Base-by-base conservation (phyloP, 352 stramenopile species). In the Phytophthora vignae region DNA sequence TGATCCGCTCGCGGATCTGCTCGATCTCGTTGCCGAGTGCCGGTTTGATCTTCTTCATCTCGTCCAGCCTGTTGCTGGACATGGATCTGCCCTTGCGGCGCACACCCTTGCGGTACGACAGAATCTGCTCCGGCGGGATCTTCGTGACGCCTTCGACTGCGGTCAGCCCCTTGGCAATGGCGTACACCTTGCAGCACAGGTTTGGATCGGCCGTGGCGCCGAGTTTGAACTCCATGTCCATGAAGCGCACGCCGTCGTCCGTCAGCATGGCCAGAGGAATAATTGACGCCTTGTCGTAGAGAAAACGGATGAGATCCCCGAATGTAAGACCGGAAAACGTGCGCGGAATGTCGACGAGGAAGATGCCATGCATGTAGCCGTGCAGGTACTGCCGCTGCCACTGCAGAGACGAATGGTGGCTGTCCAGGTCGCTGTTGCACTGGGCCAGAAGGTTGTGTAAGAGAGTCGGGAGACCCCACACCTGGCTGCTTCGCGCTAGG, bases 261-360 rank as follows among this genome's bases (percentile, higher is more conserved):
- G 83, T 90, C 1, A 93, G 76, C 73, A 95, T 84, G 1, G 85
- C 88, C 6, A 95, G 33, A 1, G 82, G 83, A 9, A 95, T 86
- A 5, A 95, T 79, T 0, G 81, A 76, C n/a, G 76, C 78, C 29
- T 93, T 92, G 22, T 95, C 86, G 70, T 90, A 95, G 14, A 95
- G 60, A 58, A 95, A 95, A n/a, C 83, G 84, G 40, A 91, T 90
- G 54, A 95, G 76, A 57, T 95, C 85, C 10, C 85, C 83, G 54
- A 92, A 95, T 1, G 88, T 93, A n/a, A 93, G 73, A 1, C 88
- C 84, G 0, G 88, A 95, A 40, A 92, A 95, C 7, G 88, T 93
- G 0, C 88, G 83, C 19, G 88, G 84, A 21, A 95, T 93, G 50
- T 93, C 88, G 44, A 95, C 71, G 4, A 93, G 69, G 67, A 90